Conservation (phyloP, 140 eudicot genomes). For the Flaveria floridana region DNA sequence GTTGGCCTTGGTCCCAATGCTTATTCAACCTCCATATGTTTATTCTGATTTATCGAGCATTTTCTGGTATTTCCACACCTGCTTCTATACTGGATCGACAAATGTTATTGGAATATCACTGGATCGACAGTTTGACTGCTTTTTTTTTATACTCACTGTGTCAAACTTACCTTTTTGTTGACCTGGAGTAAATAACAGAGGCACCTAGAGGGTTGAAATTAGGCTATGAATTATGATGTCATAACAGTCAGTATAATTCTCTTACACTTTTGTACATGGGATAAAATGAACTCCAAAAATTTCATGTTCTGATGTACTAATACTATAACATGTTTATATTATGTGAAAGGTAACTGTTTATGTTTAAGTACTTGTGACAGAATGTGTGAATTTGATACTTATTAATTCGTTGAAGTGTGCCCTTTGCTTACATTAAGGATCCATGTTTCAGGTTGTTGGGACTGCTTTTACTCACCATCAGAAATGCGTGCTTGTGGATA, state of each 20-base stretch:
- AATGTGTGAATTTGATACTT: not conserved
- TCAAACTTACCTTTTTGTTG: conserved; percentile 9
- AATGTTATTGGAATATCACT: not conserved
- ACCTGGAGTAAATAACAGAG: not conserved
- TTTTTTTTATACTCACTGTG: not conserved
- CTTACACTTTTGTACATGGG: not conserved
- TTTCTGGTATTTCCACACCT: conserved; percentile 1
- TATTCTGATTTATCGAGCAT: not conserved
- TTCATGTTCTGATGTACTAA: conserved; percentile 14
- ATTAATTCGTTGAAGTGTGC: not conserved
- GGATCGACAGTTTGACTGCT: not conserved
- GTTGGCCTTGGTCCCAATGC: not conserved
- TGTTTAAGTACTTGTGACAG: not conserved
- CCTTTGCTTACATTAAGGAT: conserved; percentile 17
- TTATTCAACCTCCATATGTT: not conserved
- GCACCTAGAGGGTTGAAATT: conserved; percentile 8
- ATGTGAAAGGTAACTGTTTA: not conserved
- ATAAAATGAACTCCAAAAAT: not conserved
- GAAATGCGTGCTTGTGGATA: conserved; percentile 95
- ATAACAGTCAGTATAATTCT: not conserved
- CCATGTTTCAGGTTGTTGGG: conserved; percentile 78
- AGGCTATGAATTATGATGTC: not conserved
- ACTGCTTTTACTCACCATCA: conserved; percentile 93
- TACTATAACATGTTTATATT: conserved; percentile 7
- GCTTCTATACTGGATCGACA: not conserved